A percentile compares a stretch with the other conserved stretches of the same genome.
Conservation (phyloP, 1,284 basidiomycete genomes). For the Cryptococcus maquisensis region DNA sequence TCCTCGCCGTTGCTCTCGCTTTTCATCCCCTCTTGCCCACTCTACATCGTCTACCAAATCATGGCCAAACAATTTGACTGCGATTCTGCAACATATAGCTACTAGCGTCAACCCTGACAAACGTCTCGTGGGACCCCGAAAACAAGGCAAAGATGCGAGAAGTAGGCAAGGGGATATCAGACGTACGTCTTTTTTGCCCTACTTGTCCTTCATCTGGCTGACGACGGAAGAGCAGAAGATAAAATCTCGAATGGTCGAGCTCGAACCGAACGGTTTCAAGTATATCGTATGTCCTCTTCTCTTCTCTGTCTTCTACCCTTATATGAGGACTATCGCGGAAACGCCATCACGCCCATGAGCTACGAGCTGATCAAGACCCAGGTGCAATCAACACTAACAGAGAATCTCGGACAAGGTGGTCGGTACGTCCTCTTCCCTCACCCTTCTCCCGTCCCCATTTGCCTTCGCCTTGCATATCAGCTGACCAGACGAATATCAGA, state of each 20-base stretch:
- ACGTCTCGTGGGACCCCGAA: conserved; percentile 28
- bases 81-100: conserved; percentile 22
- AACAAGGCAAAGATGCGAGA: conserved; percentile 32
- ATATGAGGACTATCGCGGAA: background rate
- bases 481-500: conserved; percentile 16
- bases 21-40: background rate
- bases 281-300: conserved; percentile 33
- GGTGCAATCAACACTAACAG: conserved; percentile 37
- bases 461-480: background rate
- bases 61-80: too few relatives aligned
- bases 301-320: background rate
- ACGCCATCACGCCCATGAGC: background rate
- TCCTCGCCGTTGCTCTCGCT: background rate
- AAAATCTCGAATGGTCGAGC: conserved; percentile 41
- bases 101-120: conserved; percentile 16
- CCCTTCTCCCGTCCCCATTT: background rate
- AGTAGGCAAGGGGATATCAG: conserved; percentile 39
- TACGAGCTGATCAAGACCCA: background rate
- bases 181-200: conserved; percentile 25
- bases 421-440: conserved; percentile 18
- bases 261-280: conserved; percentile 44
- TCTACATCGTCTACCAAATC: too few relatives aligned
- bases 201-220: background rate
- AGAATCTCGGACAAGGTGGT: conserved; percentile 45
- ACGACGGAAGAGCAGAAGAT: conserved; percentile 22